Evolutionary conservation across 306 rosid species (phyloP).

Genomic region (Dryas alaskensis): DNA sequence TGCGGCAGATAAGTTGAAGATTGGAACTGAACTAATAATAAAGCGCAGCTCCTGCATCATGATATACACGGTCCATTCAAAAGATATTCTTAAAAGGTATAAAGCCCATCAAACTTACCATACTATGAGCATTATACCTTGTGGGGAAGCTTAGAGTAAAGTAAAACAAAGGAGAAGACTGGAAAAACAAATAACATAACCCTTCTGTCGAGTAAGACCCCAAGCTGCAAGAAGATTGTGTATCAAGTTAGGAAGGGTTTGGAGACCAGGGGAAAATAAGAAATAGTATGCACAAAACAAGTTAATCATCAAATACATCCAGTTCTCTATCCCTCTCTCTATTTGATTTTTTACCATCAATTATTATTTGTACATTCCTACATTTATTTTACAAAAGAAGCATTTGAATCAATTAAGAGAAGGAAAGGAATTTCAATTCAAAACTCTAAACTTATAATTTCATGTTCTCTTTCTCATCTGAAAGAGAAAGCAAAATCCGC

Average conservation of each 20-base stretch:
- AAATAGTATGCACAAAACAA: not conserved
- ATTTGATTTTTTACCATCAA: not conserved
- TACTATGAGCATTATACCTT: constrained; percentile 53
- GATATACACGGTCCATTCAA: constrained; percentile 17
- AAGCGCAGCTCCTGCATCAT: constrained; percentile 91
- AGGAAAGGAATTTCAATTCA: not conserved
- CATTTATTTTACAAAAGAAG: not conserved
- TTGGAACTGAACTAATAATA: constrained; percentile 77
- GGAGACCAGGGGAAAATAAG: not conserved
- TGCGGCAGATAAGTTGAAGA: constrained; percentile 91
- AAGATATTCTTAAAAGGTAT: constrained; percentile 9
- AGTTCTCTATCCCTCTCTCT: no score
- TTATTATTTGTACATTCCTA: not conserved
- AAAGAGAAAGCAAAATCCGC: not conserved
- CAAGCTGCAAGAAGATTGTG: constrained; percentile 63
- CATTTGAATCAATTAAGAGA: constrained; percentile 9
- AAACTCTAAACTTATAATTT: constrained; percentile 2
- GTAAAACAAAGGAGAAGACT: constrained; percentile 66
- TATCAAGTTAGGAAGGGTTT: constrained; percentile 23
- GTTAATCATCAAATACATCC: not conserved
- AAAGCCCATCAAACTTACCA: constrained; percentile 5
- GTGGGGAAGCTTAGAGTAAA: constrained; percentile 94
- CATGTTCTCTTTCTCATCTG: not conserved
- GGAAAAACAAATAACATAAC: constrained; percentile 59
- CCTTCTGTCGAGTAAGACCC: constrained; percentile 74